Conservation (phyloP, 2,329 filamentous ascomycete species). For the Scleromitrula shiraiana region DNA sequence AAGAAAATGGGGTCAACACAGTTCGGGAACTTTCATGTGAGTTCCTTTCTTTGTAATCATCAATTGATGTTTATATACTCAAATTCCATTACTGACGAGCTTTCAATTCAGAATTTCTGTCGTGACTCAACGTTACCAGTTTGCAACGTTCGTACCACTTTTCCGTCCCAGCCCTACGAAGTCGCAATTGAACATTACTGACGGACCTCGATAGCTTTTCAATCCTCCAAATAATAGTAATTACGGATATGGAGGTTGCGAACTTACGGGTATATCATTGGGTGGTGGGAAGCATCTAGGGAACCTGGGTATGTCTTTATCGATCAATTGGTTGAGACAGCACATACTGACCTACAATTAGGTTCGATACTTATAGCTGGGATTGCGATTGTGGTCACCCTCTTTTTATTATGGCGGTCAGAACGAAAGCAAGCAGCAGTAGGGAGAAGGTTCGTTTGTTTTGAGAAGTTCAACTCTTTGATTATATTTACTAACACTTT, state of each 20-base stretch:
- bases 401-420: slow-evolving; percentile 67
- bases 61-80: slow-evolving; percentile 5
- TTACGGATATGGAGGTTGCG: slow-evolving; percentile 51
- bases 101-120: slow-evolving; percentile 60
- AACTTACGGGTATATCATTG: slow-evolving; percentile 66
- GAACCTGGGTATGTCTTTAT: slow-evolving; percentile 63
- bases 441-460: slow-evolving; percentile 64
- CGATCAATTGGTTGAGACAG: background rate
- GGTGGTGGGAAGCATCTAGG: slow-evolving; percentile 58
- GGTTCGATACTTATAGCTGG: slow-evolving; percentile 82
- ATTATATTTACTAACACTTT: background rate
- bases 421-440: slow-evolving; percentile 90
- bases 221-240: slow-evolving; percentile 30
- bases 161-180: background rate
- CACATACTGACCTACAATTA: slow-evolving; percentile 33
- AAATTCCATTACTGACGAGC: slow-evolving; percentile 10
- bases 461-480: background rate
- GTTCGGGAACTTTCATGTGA: slow-evolving; percentile 50
- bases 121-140: slow-evolving; percentile 74
- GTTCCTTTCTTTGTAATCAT: slow-evolving; percentile 9
- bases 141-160: slow-evolving; percentile 62
- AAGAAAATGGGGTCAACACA: slow-evolving; percentile 31
- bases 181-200: slow-evolving; percentile 11
- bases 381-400: slow-evolving; percentile 61
- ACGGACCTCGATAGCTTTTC: slow-evolving; percentile 50